Conservation (phyloP, 176 grass and related monocot genomes). For the Musa schizocarpa region DNA sequence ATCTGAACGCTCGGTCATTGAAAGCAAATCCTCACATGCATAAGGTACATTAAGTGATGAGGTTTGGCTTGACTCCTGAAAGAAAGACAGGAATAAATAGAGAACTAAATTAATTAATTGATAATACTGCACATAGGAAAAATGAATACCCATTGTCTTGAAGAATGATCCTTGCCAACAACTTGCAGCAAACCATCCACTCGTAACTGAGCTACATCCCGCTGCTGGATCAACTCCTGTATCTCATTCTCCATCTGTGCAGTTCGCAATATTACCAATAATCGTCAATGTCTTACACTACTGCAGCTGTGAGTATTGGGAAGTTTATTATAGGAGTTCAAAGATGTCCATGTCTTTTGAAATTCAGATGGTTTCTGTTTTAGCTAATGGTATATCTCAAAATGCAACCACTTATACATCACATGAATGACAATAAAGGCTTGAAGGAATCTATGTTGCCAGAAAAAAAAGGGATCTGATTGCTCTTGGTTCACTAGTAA, state of each 20-base stretch:
- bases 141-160: constrained; percentile 41
- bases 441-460: too few species aligned
- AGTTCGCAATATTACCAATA: too few species aligned
- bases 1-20: constrained; percentile 41
- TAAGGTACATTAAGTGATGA: constrained; percentile 52
- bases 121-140: constrained; percentile 2
- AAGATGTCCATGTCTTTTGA: too few species aligned
- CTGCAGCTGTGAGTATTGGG: neutral
- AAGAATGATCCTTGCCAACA: constrained; percentile 55
- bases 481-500: too few species aligned
- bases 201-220: constrained; percentile 64
- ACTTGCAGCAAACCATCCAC: constrained; percentile 59
- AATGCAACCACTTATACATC: too few species aligned
- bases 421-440: too few species aligned
- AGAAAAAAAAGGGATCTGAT: too few species aligned
- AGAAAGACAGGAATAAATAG: neutral
- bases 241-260: constrained; percentile 95
- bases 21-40: constrained; percentile 46
- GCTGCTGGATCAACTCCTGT: constrained; percentile 68
- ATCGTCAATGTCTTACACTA: neutral
- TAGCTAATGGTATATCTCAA: too few species aligned
- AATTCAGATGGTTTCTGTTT: too few species aligned
- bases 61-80: constrained; percentile 36
- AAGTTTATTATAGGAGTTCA: too few species aligned
- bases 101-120: neutral